Base-by-base conservation (phyloP, 805 yeast genomes). In the Lipomyces japonicus region DNA sequence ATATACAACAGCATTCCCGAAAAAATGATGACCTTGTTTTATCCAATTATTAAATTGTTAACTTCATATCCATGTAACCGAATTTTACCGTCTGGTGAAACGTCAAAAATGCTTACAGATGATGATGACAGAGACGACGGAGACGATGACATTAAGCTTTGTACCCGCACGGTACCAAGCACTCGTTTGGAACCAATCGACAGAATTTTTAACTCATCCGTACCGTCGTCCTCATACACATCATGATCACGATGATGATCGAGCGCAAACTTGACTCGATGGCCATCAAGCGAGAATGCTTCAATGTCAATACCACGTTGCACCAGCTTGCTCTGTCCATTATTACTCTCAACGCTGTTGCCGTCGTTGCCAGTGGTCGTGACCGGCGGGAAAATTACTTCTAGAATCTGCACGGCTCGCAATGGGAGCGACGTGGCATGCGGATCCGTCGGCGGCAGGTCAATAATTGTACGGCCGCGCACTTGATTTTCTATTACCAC, bases 261-360 rank as follows among this genome's bases (percentile, higher is more conserved):
- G n/a, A 25, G 18, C 28, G 34, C 25, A 30, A 46, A 26, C 24
- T 9, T 18, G 40, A 23, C 35, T 16, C 57, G 55, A 30, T 51
- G 53, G n/a, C 58, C 58, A 25, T 54, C 58, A 26, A 54, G 40
- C 23, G 58, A 54, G 26, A 16, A 21, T n/a, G 53, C 48, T 21
- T 44, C 50, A 7, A 54, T 26, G 41, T 54, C 58, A 1, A 26
- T 32, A 2, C 58, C 58, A 7, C 36, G 40, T 4, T 38, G 43
- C 12, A 18, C 39, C 3, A 54, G 39, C 34, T 28, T 24, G 25
- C 51, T 41, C 25, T 22, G 49, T 28, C 31, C 31, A 28, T 12
- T 28, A 28, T 28, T 28, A 28, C 31, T 28, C 7, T 28, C 31
- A 28, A 7, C 31, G 31, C 12, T 12, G 31, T 12, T 28, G 31